Conservation (phyloP, 73 alveolate genomes). For the Breviolum minutum region DNA sequence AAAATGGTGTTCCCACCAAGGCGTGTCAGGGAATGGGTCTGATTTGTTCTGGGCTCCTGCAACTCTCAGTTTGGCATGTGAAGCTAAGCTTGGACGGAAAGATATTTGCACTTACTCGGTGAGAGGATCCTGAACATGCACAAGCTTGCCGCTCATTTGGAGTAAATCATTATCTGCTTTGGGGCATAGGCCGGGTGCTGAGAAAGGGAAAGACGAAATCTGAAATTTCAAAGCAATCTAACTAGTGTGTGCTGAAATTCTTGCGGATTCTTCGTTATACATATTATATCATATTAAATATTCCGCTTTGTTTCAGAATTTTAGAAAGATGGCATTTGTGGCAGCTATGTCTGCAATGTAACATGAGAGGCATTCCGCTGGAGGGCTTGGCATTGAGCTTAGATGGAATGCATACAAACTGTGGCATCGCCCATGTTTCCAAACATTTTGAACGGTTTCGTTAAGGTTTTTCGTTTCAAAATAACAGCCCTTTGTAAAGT, state of each 20-base stretch:
- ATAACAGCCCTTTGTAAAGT: not conserved
- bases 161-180: constrained; percentile 73
- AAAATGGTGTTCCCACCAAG: constrained; percentile 26
- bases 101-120: not conserved
- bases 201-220: not conserved
- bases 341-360: too few relatives aligned
- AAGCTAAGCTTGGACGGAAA: not conserved
- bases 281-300: not conserved
- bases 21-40: constrained; percentile 13
- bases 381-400: constrained; percentile 50
- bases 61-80: not conserved
- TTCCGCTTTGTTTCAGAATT: not conserved
- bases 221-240: not conserved
- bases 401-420: not conserved
- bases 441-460: not conserved
- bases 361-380: constrained; percentile 46
- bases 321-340: too few relatives aligned
- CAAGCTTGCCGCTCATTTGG: constrained; percentile 78
- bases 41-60: not conserved
- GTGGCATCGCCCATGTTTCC: not conserved
- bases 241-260: not conserved
- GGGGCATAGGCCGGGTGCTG: constrained; percentile 43
- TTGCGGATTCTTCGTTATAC: too few relatives aligned
- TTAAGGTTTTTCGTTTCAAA: not conserved
- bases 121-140: constrained; percentile 1